A percentile compares a stretch with the other conserved stretches of the same genome.
Conservation (phyloP, 371 early-diverging fungal species). For the Rhizomucor pusillus region DNA sequence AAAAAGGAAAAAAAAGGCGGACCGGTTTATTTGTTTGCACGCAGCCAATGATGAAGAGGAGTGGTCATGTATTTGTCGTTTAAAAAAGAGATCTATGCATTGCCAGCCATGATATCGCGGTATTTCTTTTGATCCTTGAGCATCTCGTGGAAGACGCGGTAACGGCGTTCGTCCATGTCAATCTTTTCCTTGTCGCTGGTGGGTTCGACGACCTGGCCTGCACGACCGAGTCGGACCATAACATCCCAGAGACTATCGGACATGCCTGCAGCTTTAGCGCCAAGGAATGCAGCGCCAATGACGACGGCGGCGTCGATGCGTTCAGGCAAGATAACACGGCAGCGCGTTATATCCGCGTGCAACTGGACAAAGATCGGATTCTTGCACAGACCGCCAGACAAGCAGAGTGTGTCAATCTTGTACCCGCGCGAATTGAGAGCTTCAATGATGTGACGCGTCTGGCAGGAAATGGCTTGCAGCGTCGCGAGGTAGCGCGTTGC, state of each 20-base stretch:
- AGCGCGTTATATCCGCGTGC: constrained; percentile 58
- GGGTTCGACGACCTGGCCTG: constrained; percentile 55
- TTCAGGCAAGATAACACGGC: constrained; percentile 55
- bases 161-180: constrained; percentile 51
- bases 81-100: neutral
- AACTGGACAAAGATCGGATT: constrained; percentile 63
- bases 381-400: constrained; percentile 71
- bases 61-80: neutral
- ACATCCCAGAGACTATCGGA: constrained; percentile 44
- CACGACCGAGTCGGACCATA: constrained; percentile 56
- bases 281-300: constrained; percentile 69
- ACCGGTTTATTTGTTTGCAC: neutral
- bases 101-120: constrained; percentile 49
- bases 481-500: constrained; percentile 64
- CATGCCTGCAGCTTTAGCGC: constrained; percentile 55
- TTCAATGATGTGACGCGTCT: constrained; percentile 63
- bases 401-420: constrained; percentile 55
- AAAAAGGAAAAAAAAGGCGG: neutral
- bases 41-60: neutral
- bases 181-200: constrained; percentile 23
- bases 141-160: constrained; percentile 58
- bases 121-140: constrained; percentile 57
- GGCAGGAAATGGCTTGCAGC: constrained; percentile 61
- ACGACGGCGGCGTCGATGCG: constrained; percentile 66
- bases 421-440: constrained; percentile 52